Evolutionary conservation across 164 flowering plant genomes (phyloP), one percentile per base, ranked within the genome.

Genomic region (Warburgia ugandensis): DNA sequence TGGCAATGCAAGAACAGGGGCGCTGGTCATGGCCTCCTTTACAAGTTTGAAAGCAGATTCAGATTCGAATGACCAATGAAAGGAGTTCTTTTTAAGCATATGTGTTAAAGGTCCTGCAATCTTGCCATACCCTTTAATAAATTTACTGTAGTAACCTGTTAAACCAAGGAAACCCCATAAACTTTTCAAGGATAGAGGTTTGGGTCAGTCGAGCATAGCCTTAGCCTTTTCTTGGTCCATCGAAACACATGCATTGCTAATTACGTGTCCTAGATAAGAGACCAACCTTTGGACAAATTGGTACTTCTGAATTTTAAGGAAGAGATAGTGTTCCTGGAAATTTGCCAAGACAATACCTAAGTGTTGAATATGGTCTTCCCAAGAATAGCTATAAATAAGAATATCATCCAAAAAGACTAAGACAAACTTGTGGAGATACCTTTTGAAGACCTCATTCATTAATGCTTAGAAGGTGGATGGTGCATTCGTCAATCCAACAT

Each of bases 381-480:
- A 9, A 12, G 2, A 52, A 27, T 3, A 17, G 39, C 39, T 45
- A 13, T 35, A 47, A 7, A 47, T 7, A 21, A 47, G n/a, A 2
- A 47, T 47, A 22, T 47, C 36, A 47, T 47, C 20, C 14, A 47
- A n/a, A n/a, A n/a, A n/a, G n/a, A n/a, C n/a, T n/a, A n/a, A n/a
- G n/a, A 47, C 19, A 16, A 49, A 49, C 22, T 32, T 49, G 8
- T 16, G 1, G 6, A 49, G 6, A 32, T 22, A 11, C 7, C 19
- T 0, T 27, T 14, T 21, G 29, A 50, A 50, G 4, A 32, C 26
- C 2, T 16, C 9, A 22, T 50, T 50, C 39, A 50, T 50, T 5
- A 50, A 7, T 16, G 28, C 7, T 22, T 50, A 0, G 26, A 50
- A 50, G 16, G 54, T 50, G 13, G 41, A 19, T 1, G 33, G 13